Base-by-base conservation (phyloP, 1,139 yeast species). In the Candida sp. region DNA sequence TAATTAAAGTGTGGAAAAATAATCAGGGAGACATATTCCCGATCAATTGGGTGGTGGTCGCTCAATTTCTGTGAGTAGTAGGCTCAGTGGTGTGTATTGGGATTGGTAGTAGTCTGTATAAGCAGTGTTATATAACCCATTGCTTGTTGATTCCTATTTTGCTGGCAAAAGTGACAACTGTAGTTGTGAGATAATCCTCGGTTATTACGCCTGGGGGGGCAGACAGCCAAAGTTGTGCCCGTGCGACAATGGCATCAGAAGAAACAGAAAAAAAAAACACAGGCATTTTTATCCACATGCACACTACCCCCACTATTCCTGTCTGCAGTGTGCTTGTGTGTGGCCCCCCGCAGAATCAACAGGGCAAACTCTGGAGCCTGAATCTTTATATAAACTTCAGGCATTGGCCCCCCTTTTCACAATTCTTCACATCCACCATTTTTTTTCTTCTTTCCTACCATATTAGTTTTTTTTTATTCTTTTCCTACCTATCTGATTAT, bases 271-370 rank as follows among this genome's bases (percentile, higher is more conserved):
- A 37, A 37, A 37, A 38, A 25, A 38, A 26, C 42, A 38, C 42
- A 38, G 31, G 42, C 42, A 26, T 6, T 38, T 38, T 38, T 38
- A 38, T 38, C 42, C 42, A 26, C 31, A 5, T 26, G 4, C 42
- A 26, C 42, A 38, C 42, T 12, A 38, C 42, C 22, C 12, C 17
- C n/a, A 5, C 8, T 12, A 12, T 34, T 17, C 9, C 25, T 34
- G 17, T 12, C 22, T 11, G 11, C 35, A 30, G 32, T 33, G 7
- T 33, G 17, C 12, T 33, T 9, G 35, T 22, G n/a, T 33, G 34
- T 32, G 34, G 26, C 11, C 41, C 41, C 41, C 41, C 41, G 41
- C 41, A 37, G 41, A 37, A 37, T 37, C 28, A 8, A 23, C 17
- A 23, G 17, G 38, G 27, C 40, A 37, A 37, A 37, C 23, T 37